phyloP scores from a whole-genome alignment of 176 grass and related monocot genomes.

The Aegilops bicornis region DNA sequence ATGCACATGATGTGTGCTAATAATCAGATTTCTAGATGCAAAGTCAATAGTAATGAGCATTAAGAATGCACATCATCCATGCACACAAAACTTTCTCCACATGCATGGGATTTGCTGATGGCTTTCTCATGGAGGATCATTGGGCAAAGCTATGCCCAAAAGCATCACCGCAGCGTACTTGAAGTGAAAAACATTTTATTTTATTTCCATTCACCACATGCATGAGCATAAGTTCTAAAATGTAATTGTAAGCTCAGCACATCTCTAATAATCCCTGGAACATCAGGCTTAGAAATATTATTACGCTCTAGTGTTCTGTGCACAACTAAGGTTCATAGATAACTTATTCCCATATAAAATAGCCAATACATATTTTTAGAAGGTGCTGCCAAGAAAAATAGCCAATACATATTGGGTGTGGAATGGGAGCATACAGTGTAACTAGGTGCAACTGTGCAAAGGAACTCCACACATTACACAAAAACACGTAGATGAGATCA shows the following conservation, averaged over 20 bases:
- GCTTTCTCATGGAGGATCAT: background rate
- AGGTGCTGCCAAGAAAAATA: background rate
- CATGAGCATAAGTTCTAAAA: background rate
- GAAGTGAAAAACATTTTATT: background rate
- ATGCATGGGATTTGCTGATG: background rate
- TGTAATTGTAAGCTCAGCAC: background rate
- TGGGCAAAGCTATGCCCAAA: background rate
- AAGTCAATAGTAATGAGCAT: conserved; percentile 12
- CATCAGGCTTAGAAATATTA: background rate
- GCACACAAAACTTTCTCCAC: background rate
- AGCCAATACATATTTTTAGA: background rate
- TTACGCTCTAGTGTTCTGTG: background rate
- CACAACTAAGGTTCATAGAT: background rate
- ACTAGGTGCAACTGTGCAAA: background rate
- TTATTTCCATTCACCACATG: background rate
- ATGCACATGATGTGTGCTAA: background rate
- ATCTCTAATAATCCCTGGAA: background rate
- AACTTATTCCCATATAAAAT: conserved; percentile 1
- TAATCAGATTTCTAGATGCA: conserved; percentile 10
- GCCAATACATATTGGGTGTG: background rate
- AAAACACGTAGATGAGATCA: background rate
- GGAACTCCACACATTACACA: background rate
- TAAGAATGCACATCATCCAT: background rate
- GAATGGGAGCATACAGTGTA: background rate
- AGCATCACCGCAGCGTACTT: background rate